phyloP scores from a whole-genome alignment of 352 stramenopile species.

The Phytophthora brassicae region DNA sequence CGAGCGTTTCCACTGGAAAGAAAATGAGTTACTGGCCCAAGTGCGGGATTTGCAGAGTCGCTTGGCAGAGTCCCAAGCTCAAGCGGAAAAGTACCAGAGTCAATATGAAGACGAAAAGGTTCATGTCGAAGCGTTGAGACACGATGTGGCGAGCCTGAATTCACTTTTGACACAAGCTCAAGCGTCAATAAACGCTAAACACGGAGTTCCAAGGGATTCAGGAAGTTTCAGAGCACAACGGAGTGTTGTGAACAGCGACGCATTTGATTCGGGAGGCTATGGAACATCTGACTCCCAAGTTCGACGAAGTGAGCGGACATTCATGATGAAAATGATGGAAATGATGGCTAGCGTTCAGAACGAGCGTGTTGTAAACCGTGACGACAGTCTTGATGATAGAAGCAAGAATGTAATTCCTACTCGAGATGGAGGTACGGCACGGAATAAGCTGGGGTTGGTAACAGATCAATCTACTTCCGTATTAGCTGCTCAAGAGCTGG shows the following conservation, averaged over 20 bases:
- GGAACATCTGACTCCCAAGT: background rate
- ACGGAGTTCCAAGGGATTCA: constrained; percentile 17
- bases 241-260: background rate
- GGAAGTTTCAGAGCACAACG: constrained; percentile 12
- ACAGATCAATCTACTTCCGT: background rate
- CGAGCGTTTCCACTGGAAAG: constrained; percentile 49
- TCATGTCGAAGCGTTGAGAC: constrained; percentile 63
- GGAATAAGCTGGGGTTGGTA: background rate
- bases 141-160: constrained; percentile 68
- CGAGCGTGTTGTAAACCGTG: background rate
- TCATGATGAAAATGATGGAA: constrained; percentile 74
- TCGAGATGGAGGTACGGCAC: background rate
- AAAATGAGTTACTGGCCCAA: constrained; percentile 57
- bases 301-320: constrained; percentile 31
- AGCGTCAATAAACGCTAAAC: constrained; percentile 47
- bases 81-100: constrained; percentile 56
- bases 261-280: background rate
- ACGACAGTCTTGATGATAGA: background rate
- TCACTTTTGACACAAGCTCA: constrained; percentile 65
- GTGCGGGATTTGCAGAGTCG: constrained; percentile 51
- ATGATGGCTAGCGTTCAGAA: constrained; percentile 49
- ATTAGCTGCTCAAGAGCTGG: background rate
- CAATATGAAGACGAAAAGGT: constrained; percentile 82
- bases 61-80: constrained; percentile 53
- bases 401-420: background rate